Evolutionary conservation across 768 basidiomycete genomes (phyloP).

Genomic region (Suillus hirtellus): DNA sequence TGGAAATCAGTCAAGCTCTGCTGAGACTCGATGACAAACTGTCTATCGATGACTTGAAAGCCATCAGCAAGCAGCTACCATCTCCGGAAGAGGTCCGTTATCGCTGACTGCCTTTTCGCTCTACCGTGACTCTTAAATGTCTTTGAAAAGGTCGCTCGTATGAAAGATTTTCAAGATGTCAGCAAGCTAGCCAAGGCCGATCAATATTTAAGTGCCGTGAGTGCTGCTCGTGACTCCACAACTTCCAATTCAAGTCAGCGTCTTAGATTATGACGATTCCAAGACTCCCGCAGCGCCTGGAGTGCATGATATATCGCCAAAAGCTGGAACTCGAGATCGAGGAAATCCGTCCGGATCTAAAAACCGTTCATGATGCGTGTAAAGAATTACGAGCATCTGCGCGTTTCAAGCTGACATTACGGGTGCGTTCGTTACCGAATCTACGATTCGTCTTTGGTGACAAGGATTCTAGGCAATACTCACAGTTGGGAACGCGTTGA

Average conservation of each 20-base stretch:
- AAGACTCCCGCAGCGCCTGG: slow-evolving; percentile 67
- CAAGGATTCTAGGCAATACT: slow-evolving; percentile 57
- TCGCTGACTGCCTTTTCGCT: background rate
- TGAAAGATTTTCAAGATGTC: slow-evolving; percentile 72
- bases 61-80: slow-evolving; percentile 74
- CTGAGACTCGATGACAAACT: slow-evolving; percentile 73
- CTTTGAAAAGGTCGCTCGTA: slow-evolving; percentile 50
- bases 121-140: background rate
- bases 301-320: slow-evolving; percentile 84
- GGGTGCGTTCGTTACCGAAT: slow-evolving; percentile 41
- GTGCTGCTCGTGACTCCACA: slow-evolving; percentile 11
- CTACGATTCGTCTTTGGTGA: slow-evolving; percentile 1
- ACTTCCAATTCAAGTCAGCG: slow-evolving; percentile 11
- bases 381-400: slow-evolving; percentile 63
- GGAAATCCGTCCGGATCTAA: slow-evolving; percentile 81
- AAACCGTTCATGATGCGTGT: slow-evolving; percentile 69
- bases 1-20: slow-evolving; percentile 70
- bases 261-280: slow-evolving; percentile 76
- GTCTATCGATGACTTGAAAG: slow-evolving; percentile 73
- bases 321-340: slow-evolving; percentile 80
- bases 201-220: slow-evolving; percentile 76
- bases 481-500: slow-evolving; percentile 78
- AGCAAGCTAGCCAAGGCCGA: slow-evolving; percentile 80
- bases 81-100: slow-evolving; percentile 73
- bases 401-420: slow-evolving; percentile 69